These are phyloP conservation scores for Cordyceps cicadae DNA, from an alignment of 2,329 filamentous ascomycete species.

Conservation along the genomic window DNA sequence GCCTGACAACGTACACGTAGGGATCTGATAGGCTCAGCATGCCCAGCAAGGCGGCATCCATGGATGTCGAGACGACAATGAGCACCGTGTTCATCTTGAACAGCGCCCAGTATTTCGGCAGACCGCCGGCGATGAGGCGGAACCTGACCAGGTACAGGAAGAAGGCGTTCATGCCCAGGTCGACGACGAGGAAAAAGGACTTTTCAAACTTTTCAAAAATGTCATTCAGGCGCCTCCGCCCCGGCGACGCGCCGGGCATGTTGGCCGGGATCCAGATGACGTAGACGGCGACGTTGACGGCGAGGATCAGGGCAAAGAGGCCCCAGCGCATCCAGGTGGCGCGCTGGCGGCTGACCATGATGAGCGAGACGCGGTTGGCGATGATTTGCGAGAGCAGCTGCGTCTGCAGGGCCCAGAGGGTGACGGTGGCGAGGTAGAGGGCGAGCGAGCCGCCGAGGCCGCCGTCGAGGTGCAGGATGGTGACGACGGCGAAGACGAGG, in stretches of 20 bases:
- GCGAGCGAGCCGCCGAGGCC: background rate
- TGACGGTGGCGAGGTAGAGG: conserved; percentile 7
- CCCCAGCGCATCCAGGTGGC: conserved; percentile 28
- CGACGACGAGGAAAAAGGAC: conserved; percentile 39
- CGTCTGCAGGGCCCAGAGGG: conserved; percentile 22
- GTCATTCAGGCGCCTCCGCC: conserved; percentile 14
- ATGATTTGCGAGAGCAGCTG: conserved; percentile 37
- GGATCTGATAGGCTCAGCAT: conserved; percentile 17
- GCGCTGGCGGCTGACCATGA: conserved; percentile 29
- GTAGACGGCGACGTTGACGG: conserved; percentile 32
- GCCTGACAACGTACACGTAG: background rate
- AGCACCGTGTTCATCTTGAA: conserved; percentile 41
- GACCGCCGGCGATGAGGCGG: conserved; percentile 36
- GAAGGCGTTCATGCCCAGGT: conserved; percentile 39
- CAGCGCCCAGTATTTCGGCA: conserved; percentile 42
- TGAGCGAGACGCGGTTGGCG: conserved; percentile 34
- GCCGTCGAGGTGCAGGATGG: background rate
- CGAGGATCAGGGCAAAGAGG: conserved; percentile 24
- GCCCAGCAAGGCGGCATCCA: conserved; percentile 31
- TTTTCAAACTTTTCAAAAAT: conserved; percentile 28
- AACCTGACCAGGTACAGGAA: conserved; percentile 39
- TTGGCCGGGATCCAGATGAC: conserved; percentile 33
- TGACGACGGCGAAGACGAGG: conserved; percentile 7
- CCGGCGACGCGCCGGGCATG: conserved; percentile 12
- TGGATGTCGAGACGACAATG: conserved; percentile 37